Conservation (phyloP, 495 filamentous ascomycete genomes). For the Tetracladium setigerum region DNA sequence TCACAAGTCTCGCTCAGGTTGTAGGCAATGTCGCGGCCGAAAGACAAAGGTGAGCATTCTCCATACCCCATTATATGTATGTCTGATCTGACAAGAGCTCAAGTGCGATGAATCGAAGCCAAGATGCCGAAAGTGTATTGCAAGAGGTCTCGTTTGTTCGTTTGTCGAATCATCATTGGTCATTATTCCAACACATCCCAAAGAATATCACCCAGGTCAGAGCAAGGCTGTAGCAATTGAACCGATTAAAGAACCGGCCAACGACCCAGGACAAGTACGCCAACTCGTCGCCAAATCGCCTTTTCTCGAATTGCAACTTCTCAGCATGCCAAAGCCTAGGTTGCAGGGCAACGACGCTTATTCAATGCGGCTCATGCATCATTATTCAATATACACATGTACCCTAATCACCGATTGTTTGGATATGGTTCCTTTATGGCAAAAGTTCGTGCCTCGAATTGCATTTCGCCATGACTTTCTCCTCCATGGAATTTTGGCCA, state of each 20-base stretch:
- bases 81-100: not conserved
- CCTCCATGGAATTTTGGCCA: not conserved
- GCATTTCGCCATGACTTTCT: conserved; percentile 5
- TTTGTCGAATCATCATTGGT: not conserved
- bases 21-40: not conserved
- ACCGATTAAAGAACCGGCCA: not conserved
- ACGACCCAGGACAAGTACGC: not conserved
- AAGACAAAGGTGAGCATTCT: not conserved
- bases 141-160: not conserved
- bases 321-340: not conserved
- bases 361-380: not conserved
- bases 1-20: not conserved
- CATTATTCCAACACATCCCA: not conserved
- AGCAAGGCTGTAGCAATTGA: not conserved
- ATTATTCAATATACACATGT: conserved; percentile 1
- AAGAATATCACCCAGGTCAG: no score
- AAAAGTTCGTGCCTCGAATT: not conserved
- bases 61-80: not conserved
- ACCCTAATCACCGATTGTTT: not conserved
- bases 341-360: not conserved
- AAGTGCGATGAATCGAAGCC: conserved; percentile 4
- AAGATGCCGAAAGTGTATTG: not conserved
- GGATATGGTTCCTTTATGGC: not conserved
- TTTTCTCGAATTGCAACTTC: not conserved
- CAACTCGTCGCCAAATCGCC: not conserved